A percentile compares a stretch with the other conserved stretches of the same genome.
Conservation (phyloP, 2,329 filamentous ascomycete genomes). For the Cytospora schulzeri region DNA sequence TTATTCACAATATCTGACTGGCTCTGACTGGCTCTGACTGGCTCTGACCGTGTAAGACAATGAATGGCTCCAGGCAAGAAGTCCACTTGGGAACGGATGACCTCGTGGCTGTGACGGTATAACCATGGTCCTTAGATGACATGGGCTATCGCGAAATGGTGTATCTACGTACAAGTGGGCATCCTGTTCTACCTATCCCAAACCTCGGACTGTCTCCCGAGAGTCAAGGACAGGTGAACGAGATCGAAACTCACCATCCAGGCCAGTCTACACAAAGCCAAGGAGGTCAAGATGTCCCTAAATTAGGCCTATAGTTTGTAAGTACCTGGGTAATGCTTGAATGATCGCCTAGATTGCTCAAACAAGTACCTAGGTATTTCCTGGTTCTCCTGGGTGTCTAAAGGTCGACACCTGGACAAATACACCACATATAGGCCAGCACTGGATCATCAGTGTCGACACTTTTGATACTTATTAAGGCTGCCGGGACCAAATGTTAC, state of each 20-base stretch:
- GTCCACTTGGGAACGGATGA: neutral
- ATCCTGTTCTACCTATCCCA: neutral
- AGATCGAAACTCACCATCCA: no score
- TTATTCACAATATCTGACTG: no score
- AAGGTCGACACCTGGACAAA: no score
- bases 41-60: neutral
- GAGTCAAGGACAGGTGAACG: no score
- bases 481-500: neutral
- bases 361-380: no score
- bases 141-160: neutral
- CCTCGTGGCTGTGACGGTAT: neutral
- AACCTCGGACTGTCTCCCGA: neutral
- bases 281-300: no score
- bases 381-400: no score
- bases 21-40: no score
- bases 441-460: neutral
- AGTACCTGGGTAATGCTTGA: no score
- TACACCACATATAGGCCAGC: neutral
- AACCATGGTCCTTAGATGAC: neutral
- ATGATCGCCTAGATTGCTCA: no score
- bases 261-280: no score
- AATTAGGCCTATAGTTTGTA: no score
- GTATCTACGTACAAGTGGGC: neutral
- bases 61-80: neutral
- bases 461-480: neutral